Evolutionary conservation across 148 eudicot genomes (phyloP).

Genomic region (Polygonum aviculare): DNA sequence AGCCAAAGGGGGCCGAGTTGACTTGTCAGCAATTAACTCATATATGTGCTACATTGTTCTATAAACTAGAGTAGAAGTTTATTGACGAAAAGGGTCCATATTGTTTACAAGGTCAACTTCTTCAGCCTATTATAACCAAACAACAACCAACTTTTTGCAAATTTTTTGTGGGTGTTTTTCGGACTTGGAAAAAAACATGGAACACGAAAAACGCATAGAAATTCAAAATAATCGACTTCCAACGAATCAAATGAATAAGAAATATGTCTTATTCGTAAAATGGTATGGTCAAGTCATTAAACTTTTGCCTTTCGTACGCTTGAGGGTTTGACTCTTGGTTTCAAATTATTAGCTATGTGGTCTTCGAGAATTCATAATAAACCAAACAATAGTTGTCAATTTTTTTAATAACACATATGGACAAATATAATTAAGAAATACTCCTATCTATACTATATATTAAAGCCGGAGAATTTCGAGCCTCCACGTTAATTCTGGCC

Average conservation of each 20-base stretch:
- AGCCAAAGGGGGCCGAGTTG: slow-evolving; percentile 4
- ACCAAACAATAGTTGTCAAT: not conserved
- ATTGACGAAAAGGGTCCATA: slow-evolving; percentile 8
- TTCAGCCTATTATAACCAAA: not conserved
- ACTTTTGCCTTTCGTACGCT: not conserved
- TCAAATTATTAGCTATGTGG: not conserved
- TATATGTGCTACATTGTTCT: not conserved
- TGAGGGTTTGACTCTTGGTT: not conserved
- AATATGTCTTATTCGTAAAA: slow-evolving; percentile 2
- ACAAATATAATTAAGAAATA: slow-evolving; percentile 3
- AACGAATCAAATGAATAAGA: not conserved
- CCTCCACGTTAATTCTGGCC: no score
- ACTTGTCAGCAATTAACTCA: slow-evolving; percentile 7
- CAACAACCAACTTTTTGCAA: no score
- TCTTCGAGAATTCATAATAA: not conserved
- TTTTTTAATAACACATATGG: not conserved
- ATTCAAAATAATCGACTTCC: not conserved
- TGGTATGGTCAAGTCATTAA: not conserved
- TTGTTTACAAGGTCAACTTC: not conserved
- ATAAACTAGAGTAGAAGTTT: not conserved
- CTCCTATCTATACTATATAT: no score
- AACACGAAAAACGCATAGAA: not conserved
- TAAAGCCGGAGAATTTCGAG: no score
- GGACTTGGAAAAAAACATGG: not conserved
- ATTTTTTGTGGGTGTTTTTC: no score